phyloP scores from a whole-genome alignment of 257 asterid species.

The Marsdenia floribunda region DNA sequence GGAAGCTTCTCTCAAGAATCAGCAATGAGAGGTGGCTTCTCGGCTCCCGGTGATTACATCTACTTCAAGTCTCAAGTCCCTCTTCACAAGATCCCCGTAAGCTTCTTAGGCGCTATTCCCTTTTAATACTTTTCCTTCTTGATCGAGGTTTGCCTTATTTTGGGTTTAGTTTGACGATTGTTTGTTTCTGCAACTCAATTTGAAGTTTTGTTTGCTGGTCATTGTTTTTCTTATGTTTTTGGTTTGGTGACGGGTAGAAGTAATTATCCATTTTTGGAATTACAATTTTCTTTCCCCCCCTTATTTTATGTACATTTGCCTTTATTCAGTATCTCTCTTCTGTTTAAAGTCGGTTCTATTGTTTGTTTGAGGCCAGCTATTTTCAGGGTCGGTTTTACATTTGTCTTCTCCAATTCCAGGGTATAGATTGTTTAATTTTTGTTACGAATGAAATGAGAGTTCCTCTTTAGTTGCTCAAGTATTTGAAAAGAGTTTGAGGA shows the following conservation, averaged over 20 bases:
- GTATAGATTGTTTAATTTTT: not conserved
- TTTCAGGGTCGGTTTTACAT: not conserved
- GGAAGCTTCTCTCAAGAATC: conserved; percentile 15
- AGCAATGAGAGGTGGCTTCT: conserved; percentile 84
- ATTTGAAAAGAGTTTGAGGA: not conserved
- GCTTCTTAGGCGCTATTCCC: conserved; percentile 13
- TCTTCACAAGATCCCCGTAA: conserved; percentile 97
- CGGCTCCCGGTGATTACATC: conserved; percentile 95
- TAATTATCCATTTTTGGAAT: not conserved
- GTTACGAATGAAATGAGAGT: not conserved
- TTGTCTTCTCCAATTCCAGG: not conserved
- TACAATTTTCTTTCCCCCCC: not conserved
- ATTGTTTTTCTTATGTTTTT: conserved; percentile 11
- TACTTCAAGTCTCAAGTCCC: conserved; percentile 99
- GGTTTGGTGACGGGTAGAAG: not conserved
- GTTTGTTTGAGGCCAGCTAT: not conserved
- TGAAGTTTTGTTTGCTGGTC: not conserved
- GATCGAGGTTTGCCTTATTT: conserved; percentile 19
- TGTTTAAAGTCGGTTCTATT: not conserved
- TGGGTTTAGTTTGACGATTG: conserved; percentile 5
- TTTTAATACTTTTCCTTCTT: conserved; percentile 11
- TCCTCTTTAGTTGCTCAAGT: conserved; percentile 4
- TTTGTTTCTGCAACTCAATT: conserved; percentile 10
- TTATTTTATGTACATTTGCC: not conserved
- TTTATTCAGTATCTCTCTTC: not conserved